These are phyloP conservation scores for Alopecurus myosuroides DNA, from an alignment of 176 grass and related monocot genomes.

Conservation along the genomic window DNA sequence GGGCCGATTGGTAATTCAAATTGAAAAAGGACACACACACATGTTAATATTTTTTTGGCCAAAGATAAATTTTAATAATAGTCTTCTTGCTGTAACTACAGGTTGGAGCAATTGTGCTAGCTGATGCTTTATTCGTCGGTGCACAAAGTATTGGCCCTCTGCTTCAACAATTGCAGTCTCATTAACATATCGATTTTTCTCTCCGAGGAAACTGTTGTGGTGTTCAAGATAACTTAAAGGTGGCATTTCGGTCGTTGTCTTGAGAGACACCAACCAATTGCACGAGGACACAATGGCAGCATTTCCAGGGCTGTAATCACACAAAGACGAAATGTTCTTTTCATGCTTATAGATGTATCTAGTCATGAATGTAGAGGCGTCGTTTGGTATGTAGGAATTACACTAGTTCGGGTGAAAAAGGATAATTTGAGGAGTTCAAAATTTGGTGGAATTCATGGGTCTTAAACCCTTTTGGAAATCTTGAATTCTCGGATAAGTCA, in stretches of 20 bases:
- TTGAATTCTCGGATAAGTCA: not conserved
- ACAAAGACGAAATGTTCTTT: not conserved
- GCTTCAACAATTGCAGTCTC: conserved; percentile 60
- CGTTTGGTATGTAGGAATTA: not conserved
- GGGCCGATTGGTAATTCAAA: conserved; percentile 67
- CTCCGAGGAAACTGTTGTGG: not conserved
- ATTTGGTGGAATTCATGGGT: not conserved
- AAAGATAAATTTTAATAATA: not conserved
- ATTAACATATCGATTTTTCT: not conserved
- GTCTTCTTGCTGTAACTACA: conserved; percentile 26
- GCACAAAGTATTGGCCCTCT: conserved; percentile 78
- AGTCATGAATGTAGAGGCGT: not conserved
- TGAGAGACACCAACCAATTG: not conserved
- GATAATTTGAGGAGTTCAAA: not conserved
- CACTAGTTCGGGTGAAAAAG: not conserved
- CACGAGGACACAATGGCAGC: not conserved
- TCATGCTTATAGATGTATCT: not conserved
- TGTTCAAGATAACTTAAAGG: not conserved
- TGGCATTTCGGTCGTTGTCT: not conserved
- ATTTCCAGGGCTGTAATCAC: not conserved
- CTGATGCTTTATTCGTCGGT: conserved; percentile 70
- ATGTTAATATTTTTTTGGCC: not conserved
- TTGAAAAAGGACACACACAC: not conserved
- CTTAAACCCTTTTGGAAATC: not conserved
- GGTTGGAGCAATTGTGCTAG: conserved; percentile 69